phyloP scores from a whole-genome alignment of 129 eudicot genomes.

The Tagetes erecta region DNA sequence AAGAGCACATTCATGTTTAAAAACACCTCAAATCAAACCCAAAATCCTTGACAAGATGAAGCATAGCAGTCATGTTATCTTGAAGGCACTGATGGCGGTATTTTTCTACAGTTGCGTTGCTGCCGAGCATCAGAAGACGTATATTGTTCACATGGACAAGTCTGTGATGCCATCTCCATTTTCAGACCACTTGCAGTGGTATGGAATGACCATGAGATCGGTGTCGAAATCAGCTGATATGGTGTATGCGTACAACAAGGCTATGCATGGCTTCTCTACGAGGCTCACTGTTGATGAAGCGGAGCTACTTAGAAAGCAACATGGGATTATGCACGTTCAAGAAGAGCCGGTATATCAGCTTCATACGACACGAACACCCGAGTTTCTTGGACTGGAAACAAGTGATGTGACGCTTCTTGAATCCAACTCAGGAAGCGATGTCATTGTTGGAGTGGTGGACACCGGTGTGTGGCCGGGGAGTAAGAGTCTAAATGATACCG shows the following conservation, averaged over 20 bases:
- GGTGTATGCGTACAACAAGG: constrained; percentile 60
- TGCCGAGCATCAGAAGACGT: constrained; percentile 46
- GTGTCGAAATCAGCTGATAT: constrained; percentile 47
- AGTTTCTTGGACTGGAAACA: constrained; percentile 60
- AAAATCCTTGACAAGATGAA: constrained; percentile 1
- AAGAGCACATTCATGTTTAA: no score
- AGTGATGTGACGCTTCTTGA: constrained; percentile 25
- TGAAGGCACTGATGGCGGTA: constrained; percentile 28
- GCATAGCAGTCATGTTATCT: constrained; percentile 24
- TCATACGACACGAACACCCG: constrained; percentile 76
- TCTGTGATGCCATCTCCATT: constrained; percentile 49
- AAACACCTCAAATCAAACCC: no score
- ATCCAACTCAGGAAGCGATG: constrained; percentile 44
- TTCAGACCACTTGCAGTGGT: constrained; percentile 64
- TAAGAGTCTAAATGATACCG: constrained; percentile 54
- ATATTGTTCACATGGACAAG: constrained; percentile 80
- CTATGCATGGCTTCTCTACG: constrained; percentile 72
- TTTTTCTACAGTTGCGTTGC: constrained; percentile 22
- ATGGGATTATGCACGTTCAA: constrained; percentile 52
- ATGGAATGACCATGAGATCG: constrained; percentile 46
- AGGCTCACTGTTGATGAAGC: constrained; percentile 58
- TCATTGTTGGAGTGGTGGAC: constrained; percentile 73
- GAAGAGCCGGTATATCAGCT: constrained; percentile 58
- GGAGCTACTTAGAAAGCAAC: constrained; percentile 39
- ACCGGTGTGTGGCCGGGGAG: constrained; percentile 79